Conservation (phyloP, 208 protist species). For the Trypanosoma rangeli region DNA sequence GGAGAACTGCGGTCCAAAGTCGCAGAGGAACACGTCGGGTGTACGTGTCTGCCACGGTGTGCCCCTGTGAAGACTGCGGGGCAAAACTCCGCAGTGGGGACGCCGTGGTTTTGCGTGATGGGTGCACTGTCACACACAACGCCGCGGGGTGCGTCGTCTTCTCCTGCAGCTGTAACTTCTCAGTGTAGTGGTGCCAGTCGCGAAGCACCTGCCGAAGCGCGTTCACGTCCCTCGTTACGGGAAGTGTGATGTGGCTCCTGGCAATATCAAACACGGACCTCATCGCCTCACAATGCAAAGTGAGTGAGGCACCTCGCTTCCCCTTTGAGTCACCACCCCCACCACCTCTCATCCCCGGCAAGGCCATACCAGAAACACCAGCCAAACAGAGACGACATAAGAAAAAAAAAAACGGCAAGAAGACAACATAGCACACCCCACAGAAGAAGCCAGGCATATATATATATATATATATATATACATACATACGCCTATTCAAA, state of each 20-base stretch:
- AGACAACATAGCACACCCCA: too few species aligned
- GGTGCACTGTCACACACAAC: slow-evolving; percentile 47
- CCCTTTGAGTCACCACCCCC: not conserved
- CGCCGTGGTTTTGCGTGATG: not conserved
- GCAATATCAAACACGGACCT: slow-evolving; percentile 51
- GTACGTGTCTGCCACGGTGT: slow-evolving; percentile 12
- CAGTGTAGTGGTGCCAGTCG: slow-evolving; percentile 66
- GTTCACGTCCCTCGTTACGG: slow-evolving; percentile 44
- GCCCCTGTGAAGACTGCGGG: not conserved
- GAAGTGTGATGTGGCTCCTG: slow-evolving; percentile 54
- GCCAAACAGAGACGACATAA: slow-evolving; percentile 9
- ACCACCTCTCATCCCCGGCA: not conserved
- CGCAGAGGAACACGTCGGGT: slow-evolving; percentile 49
- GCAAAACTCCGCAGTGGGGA: not conserved
- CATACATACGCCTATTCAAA: not conserved
- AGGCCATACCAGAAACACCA: not conserved
- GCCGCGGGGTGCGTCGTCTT: slow-evolving; percentile 56
- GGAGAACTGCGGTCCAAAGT: slow-evolving; percentile 81
- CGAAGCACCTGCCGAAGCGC: slow-evolving; percentile 63
- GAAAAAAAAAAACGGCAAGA: not conserved
- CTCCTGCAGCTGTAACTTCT: slow-evolving; percentile 48
- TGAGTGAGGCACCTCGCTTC: not conserved
- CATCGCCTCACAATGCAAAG: slow-evolving; percentile 3
- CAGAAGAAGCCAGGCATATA: not conserved
- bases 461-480: not conserved